Base-by-base conservation (phyloP, 1,284 basidiomycete genomes). In the Ganoderma lingzhi region DNA sequence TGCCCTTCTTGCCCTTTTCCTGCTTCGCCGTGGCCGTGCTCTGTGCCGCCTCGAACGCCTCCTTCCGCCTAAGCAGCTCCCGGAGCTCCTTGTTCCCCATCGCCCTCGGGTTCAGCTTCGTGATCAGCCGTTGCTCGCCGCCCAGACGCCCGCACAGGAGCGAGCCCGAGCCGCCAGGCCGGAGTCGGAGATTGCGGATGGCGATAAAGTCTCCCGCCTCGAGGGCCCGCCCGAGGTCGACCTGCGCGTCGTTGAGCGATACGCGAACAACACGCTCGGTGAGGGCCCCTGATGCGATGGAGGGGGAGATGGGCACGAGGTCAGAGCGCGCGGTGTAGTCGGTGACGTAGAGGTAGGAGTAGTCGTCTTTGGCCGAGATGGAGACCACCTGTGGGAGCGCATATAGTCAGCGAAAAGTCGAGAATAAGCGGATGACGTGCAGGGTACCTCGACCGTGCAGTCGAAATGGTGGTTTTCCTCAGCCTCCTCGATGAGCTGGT, bases 271-370 rank as follows among this genome's bases (percentile, higher is more conserved):
- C 81, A n/a, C 80, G 80, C n/a, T 84, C 84, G 48, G 84, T 78
- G 8, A 89, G 81, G 2, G 71, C 69, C 0, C 62, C 42, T 2
- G 72, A 62, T 2, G 66, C 69, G 28, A 73, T 65, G 5, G 77
- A 72, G 19, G 77, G 74, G 14, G 73, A 67, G 14, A 77, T 71
- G 17, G 78, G 71, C 4, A 80, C 75, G 37, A 91, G 80, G 62
- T 85, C 79, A 8, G 81, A 70, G 65, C 89, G 85, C 6, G 80
- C 76, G 1, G 90, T 90, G 75, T 92, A 93, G 76, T 93, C 92
- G 9, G 91, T 92, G 30, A 90, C 86, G 74, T 86, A 90, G 39
- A 91, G 76, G 64, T 76, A 83, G 0, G 81, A 79, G 59, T 76
- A 75, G 30, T 79, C 79, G 30, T 78, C 74, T 63, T 77, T 80